Percentiles rank a stretch among this genome's conserved stretches.
phyloP scores from a whole-genome alignment of 495 filamentous ascomycete species.

The Podospora sp. region DNA sequence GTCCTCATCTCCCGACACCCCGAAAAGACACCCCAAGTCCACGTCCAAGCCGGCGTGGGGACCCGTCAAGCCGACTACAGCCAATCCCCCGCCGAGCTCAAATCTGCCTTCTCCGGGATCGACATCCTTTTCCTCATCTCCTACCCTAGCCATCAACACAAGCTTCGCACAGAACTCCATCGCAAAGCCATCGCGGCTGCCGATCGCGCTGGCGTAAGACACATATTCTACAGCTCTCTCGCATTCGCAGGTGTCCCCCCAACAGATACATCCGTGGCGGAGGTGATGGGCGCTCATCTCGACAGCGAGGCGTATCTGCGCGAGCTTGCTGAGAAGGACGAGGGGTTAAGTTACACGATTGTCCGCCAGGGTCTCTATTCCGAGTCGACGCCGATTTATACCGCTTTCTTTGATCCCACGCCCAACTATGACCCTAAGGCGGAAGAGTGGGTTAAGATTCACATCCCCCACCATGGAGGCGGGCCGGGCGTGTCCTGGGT shows the following conservation, averaged over 20 bases:
- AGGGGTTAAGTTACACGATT: conserved; percentile 46
- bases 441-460: conserved; percentile 42
- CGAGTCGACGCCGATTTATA: conserved; percentile 71
- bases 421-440: no score
- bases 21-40: conserved; percentile 35
- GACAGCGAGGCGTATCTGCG: conserved; percentile 61
- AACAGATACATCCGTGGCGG: conserved; percentile 35
- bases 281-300: conserved; percentile 71
- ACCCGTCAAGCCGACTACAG: conserved; percentile 51
- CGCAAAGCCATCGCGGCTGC: conserved; percentile 60
- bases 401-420: conserved; percentile 62
- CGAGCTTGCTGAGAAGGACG: conserved; percentile 28
- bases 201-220: conserved; percentile 55
- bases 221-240: conserved; percentile 71
- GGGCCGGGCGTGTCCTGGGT: conserved; percentile 56
- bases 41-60: conserved; percentile 32
- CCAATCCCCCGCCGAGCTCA: conserved; percentile 32
- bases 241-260: conserved; percentile 57
- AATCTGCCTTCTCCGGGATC: conserved; percentile 45
- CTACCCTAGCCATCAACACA: conserved; percentile 36
- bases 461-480: conserved; percentile 52
- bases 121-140: conserved; percentile 55
- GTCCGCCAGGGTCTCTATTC: conserved; percentile 68
- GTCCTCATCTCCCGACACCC: conserved; percentile 52
- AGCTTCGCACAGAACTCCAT: conserved; percentile 12